phyloP scores from a whole-genome alignment of 306 rosid species.

The Fragaria ananassa region DNA sequence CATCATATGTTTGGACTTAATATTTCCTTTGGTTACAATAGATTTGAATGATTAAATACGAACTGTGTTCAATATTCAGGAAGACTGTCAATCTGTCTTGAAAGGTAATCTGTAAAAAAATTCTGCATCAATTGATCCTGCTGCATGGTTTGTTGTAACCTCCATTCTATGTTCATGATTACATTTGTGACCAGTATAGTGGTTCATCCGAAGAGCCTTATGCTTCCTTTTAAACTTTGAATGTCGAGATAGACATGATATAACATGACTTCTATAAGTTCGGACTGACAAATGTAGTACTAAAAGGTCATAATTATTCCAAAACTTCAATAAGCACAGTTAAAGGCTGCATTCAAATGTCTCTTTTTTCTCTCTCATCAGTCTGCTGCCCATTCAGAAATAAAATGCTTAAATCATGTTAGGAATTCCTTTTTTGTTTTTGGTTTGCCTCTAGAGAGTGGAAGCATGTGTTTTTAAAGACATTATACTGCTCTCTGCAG shows the following conservation, averaged over 20 bases:
- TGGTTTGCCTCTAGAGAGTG: slow-evolving; percentile 4
- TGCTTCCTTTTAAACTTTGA: neutral
- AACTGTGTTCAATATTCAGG: neutral
- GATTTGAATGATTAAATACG: neutral
- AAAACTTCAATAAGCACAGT: neutral
- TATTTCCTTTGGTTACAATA: neutral
- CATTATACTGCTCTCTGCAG: slow-evolving; percentile 42
- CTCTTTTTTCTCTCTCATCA: neutral
- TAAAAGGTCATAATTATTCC: neutral
- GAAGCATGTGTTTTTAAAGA: slow-evolving; percentile 11
- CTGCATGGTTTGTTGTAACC: neutral
- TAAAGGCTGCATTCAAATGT: neutral
- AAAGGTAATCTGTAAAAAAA: neutral
- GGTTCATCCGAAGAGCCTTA: neutral
- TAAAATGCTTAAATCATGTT: neutral
- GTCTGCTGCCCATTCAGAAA: neutral
- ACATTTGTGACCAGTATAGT: neutral
- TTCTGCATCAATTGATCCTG: neutral
- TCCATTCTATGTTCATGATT: neutral
- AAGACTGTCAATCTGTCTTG: neutral
- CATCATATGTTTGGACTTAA: neutral
- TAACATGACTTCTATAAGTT: neutral
- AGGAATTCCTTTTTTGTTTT: neutral
- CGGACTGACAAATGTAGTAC: neutral
- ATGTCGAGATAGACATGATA: neutral